These are phyloP conservation scores for Emmonsiellopsis sp. DNA, from an alignment of 2,329 filamentous ascomycete species.

Conservation along the genomic window DNA sequence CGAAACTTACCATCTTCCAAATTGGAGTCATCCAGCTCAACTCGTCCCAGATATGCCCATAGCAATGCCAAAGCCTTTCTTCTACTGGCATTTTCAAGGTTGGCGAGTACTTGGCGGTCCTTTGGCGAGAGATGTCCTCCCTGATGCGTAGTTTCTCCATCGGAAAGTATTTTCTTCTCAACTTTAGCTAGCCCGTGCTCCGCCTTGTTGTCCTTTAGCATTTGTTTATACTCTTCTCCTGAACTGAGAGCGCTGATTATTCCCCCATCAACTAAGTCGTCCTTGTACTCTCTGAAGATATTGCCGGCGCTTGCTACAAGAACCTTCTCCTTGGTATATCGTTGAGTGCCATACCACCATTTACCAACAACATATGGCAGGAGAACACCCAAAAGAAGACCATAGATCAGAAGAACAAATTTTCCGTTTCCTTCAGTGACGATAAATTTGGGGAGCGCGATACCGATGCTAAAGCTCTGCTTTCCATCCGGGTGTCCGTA, in stretches of 20 bases:
- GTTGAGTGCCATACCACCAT: slow-evolving; percentile 98
- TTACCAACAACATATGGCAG: slow-evolving; percentile 88
- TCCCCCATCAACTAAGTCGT: slow-evolving; percentile 69
- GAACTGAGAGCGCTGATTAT: slow-evolving; percentile 73
- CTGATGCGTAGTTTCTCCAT: slow-evolving; percentile 40
- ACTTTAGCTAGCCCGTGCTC: slow-evolving; percentile 74
- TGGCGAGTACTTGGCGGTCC: slow-evolving; percentile 67
- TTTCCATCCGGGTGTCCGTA: slow-evolving; percentile 96
- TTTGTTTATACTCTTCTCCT: slow-evolving; percentile 73
- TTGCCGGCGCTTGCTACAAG: slow-evolving; percentile 89
- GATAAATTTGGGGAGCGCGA: slow-evolving; percentile 87
- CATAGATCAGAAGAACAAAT: slow-evolving; percentile 87
- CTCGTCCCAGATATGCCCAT: slow-evolving; percentile 88
- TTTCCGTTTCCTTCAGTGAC: slow-evolving; percentile 90
- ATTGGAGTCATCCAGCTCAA: slow-evolving; percentile 69
- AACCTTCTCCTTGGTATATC: slow-evolving; percentile 86
- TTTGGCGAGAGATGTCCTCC: slow-evolving; percentile 57
- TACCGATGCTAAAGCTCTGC: slow-evolving; percentile 96
- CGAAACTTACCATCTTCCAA: slow-evolving; percentile 54
- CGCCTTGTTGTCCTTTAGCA: slow-evolving; percentile 67
- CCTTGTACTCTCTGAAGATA: slow-evolving; percentile 86
- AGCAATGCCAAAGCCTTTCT: slow-evolving; percentile 82
- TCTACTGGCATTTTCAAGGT: slow-evolving; percentile 68
- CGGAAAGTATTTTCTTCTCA: slow-evolving; percentile 68
- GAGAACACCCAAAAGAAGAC: slow-evolving; percentile 75